phyloP scores from a whole-genome alignment of 305 asterid genomes.

The Solanum hybrid region DNA sequence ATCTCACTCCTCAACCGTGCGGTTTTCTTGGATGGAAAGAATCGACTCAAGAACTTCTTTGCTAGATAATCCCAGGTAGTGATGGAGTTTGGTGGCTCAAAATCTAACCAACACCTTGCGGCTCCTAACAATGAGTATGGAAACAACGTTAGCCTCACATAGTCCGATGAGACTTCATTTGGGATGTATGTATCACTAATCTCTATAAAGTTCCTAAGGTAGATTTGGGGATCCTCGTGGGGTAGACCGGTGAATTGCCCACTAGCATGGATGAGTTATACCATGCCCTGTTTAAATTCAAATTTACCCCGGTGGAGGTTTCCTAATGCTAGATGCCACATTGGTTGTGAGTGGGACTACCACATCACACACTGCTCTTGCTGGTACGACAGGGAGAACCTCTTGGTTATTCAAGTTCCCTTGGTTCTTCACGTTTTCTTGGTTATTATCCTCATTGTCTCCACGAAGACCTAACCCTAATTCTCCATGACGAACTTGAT shows the following conservation, averaged over 20 bases:
- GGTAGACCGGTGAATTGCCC: not conserved
- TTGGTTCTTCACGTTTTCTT: not conserved
- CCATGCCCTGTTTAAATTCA: not conserved
- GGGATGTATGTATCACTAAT: not conserved
- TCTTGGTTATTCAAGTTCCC: not conserved
- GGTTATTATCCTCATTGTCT: too few species aligned
- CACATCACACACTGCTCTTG: not conserved
- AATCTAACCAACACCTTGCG: not conserved
- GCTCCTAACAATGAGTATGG: not conserved
- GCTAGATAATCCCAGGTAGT: not conserved
- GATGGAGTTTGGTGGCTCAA: not conserved
- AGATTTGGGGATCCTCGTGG: not conserved
- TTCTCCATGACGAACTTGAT: not conserved
- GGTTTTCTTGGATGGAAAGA: not conserved
- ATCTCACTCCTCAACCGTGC: not conserved
- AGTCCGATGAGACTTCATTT: not conserved
- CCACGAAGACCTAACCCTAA: not conserved
- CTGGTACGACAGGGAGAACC: not conserved
- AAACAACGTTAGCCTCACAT: not conserved
- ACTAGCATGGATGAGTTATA: not conserved
- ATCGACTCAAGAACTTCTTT: not conserved
- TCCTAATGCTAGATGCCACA: not conserved
- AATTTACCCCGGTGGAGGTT: not conserved
- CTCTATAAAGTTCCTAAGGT: not conserved
- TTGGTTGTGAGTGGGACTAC: not conserved